Conservation (phyloP, 1,139 yeast genomes). For the Debaryomyces udenii region DNA sequence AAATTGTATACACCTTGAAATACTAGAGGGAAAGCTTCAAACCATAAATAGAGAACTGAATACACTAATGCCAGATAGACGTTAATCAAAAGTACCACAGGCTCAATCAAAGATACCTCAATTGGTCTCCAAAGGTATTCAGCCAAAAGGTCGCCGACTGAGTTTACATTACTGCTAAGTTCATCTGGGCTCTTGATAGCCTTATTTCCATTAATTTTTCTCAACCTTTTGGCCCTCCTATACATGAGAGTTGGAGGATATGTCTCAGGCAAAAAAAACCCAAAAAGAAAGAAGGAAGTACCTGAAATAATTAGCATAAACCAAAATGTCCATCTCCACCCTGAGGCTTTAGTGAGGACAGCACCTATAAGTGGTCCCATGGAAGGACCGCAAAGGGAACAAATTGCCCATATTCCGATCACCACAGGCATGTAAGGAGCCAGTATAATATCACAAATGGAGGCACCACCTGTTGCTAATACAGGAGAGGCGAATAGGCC, state of each 20-base stretch:
- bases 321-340: slow-evolving; percentile 48
- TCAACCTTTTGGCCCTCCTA: slow-evolving; percentile 40
- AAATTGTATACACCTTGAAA: slow-evolving; percentile 48
- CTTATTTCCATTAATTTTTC: slow-evolving; percentile 37
- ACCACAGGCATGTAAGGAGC: slow-evolving; percentile 36
- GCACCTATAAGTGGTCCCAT: slow-evolving; percentile 43
- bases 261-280: slow-evolving; percentile 39
- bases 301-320: slow-evolving; percentile 38
- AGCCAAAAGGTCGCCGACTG: slow-evolving; percentile 25
- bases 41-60: slow-evolving; percentile 57
- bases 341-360: slow-evolving; percentile 29
- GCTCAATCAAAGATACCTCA: slow-evolving; percentile 45
- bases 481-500: slow-evolving; percentile 41
- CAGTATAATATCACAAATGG: slow-evolving; percentile 29
- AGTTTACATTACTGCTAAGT: slow-evolving; percentile 24
- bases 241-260: slow-evolving; percentile 36
- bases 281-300: slow-evolving; percentile 25
- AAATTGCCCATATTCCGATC: slow-evolving; percentile 37
- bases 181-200: slow-evolving; percentile 35
- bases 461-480: slow-evolving; percentile 41
- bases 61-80: slow-evolving; percentile 57
- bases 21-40: slow-evolving; percentile 65
- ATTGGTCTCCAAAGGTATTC: slow-evolving; percentile 56
- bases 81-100: slow-evolving; percentile 49
- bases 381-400: slow-evolving; percentile 41